Evolutionary conservation across 768 basidiomycete species (phyloP).

Genomic region (Amylocystis lapponica): DNA sequence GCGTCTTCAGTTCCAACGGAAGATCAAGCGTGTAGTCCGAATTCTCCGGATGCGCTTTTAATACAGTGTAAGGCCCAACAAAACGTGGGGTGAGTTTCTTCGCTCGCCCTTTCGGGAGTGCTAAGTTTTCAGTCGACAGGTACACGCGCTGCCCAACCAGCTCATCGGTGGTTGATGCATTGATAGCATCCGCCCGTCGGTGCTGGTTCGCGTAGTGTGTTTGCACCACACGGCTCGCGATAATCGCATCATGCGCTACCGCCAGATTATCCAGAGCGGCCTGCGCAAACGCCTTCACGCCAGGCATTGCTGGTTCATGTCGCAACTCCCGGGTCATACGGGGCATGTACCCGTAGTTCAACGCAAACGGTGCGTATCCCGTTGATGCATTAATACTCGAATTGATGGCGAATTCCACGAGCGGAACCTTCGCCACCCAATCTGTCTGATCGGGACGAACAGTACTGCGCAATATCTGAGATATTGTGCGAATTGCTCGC

Average conservation of each 20-base stretch:
- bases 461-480: conserved; percentile 7
- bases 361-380: conserved; percentile 28
- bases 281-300: conserved; percentile 22
- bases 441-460: conserved; percentile 17
- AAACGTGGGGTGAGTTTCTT: conserved; percentile 32
- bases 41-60: conserved; percentile 10
- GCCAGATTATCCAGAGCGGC: conserved; percentile 18
- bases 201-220: conserved; percentile 26
- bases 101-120: conserved; percentile 27
- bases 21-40: conserved; percentile 31
- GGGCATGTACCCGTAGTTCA: conserved; percentile 19
- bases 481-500: conserved; percentile 8
- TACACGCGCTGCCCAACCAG: conserved; percentile 26
- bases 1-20: conserved; percentile 19
- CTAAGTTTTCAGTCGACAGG: conserved; percentile 32
- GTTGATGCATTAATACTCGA: conserved; percentile 25
- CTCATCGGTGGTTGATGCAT: no score
- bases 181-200: conserved; percentile 7
- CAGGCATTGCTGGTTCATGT: conserved; percentile 5
- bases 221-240: conserved; percentile 26
- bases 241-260: conserved; percentile 33
- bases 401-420: conserved; percentile 37
- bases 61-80: conserved; percentile 31
- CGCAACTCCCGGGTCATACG: neutral
- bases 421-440: conserved; percentile 26